A percentile compares a stretch with the other conserved stretches of the same genome.
phyloP scores from a whole-genome alignment of 306 rosid genomes.

The Carpinus viminea region DNA sequence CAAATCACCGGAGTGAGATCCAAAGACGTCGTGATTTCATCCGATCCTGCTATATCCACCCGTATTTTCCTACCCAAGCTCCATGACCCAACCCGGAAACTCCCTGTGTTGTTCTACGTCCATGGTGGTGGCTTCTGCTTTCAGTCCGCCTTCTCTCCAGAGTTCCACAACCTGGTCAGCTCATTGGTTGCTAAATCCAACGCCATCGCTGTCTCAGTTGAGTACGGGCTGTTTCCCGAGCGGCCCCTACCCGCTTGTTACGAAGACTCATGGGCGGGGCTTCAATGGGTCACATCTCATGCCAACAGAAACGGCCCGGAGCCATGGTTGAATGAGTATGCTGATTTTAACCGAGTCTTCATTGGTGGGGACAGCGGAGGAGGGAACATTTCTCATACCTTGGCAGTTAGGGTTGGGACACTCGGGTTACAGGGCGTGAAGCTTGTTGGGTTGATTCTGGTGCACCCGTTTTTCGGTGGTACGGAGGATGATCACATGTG shows the following conservation, averaged over 20 bases:
- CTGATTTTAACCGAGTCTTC: constrained; percentile 19
- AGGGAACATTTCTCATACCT: constrained; percentile 23
- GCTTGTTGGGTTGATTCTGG: constrained; percentile 34
- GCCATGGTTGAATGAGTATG: constrained; percentile 19
- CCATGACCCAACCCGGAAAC: neutral
- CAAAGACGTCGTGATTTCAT: constrained; percentile 38
- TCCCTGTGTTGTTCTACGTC: constrained; percentile 37
- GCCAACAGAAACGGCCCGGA: constrained; percentile 18
- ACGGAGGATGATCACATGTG: constrained; percentile 38
- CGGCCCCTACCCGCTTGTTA: constrained; percentile 26
- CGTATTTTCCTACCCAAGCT: constrained; percentile 34
- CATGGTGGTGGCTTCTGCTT: constrained; percentile 48
- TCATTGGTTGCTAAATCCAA: constrained; percentile 20
- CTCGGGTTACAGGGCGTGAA: constrained; percentile 23
- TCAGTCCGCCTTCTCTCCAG: constrained; percentile 32
- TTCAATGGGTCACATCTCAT: constrained; percentile 33
- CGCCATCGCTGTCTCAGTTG: constrained; percentile 26
- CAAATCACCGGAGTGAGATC: constrained; percentile 18
- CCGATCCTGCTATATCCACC: constrained; percentile 32
- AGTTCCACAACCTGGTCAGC: constrained; percentile 24
- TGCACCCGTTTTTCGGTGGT: constrained; percentile 51
- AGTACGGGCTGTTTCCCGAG: constrained; percentile 30
- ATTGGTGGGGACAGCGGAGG: constrained; percentile 41
- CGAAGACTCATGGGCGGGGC: constrained; percentile 30
- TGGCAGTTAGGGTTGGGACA: constrained; percentile 16